Percentiles rank a stretch among this genome's conserved stretches.
phyloP scores from a whole-genome alignment of 257 asterid species.

The Lantana camara region DNA sequence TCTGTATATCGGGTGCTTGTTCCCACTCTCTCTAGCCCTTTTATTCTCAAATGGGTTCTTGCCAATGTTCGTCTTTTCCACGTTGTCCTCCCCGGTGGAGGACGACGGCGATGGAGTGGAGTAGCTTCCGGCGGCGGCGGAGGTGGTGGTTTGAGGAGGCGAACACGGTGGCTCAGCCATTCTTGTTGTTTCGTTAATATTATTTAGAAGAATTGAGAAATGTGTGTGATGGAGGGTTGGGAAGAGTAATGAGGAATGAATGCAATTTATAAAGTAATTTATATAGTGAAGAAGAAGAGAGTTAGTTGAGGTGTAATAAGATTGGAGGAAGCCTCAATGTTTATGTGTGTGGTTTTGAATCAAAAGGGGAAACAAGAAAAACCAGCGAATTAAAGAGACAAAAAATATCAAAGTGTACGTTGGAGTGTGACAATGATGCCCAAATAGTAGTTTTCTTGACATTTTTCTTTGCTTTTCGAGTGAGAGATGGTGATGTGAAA shows the following conservation, averaged over 20 bases:
- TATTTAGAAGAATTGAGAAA: not conserved
- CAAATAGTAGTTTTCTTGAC: not conserved
- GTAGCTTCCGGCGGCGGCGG: not conserved
- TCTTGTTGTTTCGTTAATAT: not conserved
- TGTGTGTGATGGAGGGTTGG: not conserved
- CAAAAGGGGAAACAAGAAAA: conserved; percentile 32
- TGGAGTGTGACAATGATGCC: conserved; percentile 39
- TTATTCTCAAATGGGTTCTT: not conserved
- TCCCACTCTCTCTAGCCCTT: conserved; percentile 29
- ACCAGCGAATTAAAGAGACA: conserved; percentile 29
- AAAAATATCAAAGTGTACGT: conserved; percentile 46
- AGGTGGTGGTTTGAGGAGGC: conserved; percentile 7
- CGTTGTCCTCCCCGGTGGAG: conserved; percentile 9
- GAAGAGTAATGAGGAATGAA: conserved; percentile 19
- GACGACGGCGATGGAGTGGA: not conserved
- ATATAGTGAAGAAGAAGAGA: conserved; percentile 24
- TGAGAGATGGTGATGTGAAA: conserved; percentile 5
- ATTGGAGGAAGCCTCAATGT: conserved; percentile 6
- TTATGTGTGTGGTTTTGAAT: conserved; percentile 29
- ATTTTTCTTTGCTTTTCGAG: not conserved
- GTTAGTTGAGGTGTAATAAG: conserved; percentile 46
- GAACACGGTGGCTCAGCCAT: conserved; percentile 42
- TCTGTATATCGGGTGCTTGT: conserved; percentile 58
- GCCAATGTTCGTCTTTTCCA: not conserved
- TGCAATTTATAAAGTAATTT: conserved; percentile 15